These are phyloP conservation scores for Trametes meyenii DNA, from an alignment of 768 basidiomycete species.

Conservation along the genomic window DNA sequence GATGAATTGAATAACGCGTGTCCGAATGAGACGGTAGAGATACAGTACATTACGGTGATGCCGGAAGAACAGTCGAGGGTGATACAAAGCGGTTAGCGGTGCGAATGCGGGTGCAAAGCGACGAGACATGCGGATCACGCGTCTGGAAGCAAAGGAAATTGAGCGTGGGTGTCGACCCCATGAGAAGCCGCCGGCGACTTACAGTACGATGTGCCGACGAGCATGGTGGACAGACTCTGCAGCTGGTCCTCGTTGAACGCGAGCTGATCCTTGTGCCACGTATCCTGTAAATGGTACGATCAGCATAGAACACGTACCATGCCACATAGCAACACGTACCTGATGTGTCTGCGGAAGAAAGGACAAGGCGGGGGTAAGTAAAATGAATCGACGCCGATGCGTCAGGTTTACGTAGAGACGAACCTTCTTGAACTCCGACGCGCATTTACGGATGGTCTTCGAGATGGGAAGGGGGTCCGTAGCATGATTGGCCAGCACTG, in stretches of 20 bases:
- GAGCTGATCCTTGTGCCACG: conserved; percentile 88
- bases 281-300: conserved; percentile 57
- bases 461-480: conserved; percentile 90
- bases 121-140: conserved; percentile 9
- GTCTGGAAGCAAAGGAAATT: background rate
- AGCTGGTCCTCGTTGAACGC: conserved; percentile 89
- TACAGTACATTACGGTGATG: conserved; percentile 6
- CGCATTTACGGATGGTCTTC: conserved; percentile 84
- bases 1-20: background rate
- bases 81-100: conserved; percentile 7
- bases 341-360: conserved; percentile 38
- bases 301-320: background rate
- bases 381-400: background rate
- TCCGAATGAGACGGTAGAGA: background rate
- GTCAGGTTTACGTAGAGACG: conserved; percentile 25
- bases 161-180: background rate
- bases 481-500: conserved; percentile 76
- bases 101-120: background rate
- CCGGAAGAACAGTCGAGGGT: background rate
- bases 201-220: conserved; percentile 91
- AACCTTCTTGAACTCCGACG: conserved; percentile 85
- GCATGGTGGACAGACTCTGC: conserved; percentile 83
- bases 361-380: conserved; percentile 6
- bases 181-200: conserved; percentile 34
- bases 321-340: conserved; percentile 22